phyloP scores from a whole-genome alignment of 83 land plant genomes.

The Larix sibirica region DNA sequence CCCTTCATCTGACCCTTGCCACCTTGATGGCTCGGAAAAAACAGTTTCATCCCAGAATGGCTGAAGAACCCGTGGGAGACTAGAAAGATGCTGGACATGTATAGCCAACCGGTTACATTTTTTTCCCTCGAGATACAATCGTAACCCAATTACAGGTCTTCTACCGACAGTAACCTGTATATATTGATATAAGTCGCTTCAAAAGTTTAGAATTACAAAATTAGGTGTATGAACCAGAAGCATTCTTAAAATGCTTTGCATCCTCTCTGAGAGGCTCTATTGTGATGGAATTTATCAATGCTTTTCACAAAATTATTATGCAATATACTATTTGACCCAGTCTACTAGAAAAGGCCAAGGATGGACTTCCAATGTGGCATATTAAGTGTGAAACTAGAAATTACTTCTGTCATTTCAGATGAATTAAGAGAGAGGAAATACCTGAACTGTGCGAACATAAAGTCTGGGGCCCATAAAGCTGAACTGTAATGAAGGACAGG shows the following conservation, averaged over 20 bases:
- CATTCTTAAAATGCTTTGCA: not conserved
- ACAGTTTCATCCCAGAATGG: conserved; percentile 24
- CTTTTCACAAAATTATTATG: not conserved
- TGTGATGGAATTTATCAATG: not conserved
- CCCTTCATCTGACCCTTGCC: conserved; percentile 81
- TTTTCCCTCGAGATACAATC: conserved; percentile 73
- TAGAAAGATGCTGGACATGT: conserved; percentile 85
- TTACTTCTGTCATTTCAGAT: not conserved
- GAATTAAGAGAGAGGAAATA: conserved; percentile 15
- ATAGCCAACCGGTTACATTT: conserved; percentile 78
- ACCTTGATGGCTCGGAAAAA: conserved; percentile 34
- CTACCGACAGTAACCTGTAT: conserved; percentile 58
- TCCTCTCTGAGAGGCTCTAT: not conserved
- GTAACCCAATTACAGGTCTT: conserved; percentile 77
- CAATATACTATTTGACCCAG: not conserved
- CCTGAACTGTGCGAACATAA: conserved; percentile 69
- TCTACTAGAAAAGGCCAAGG: not conserved
- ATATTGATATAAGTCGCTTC: not conserved
- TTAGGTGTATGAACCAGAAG: not conserved
- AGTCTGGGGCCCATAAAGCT: conserved; percentile 81
- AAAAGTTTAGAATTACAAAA: not conserved
- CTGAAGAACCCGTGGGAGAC: conserved; percentile 59
- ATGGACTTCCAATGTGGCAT: conserved; percentile 2
- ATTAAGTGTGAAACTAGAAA: not conserved
- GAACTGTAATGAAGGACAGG: conserved; percentile 68